Evolutionary conservation across 2,329 filamentous ascomycete genomes (phyloP).

Genomic region (Trichocomaceae sp.): DNA sequence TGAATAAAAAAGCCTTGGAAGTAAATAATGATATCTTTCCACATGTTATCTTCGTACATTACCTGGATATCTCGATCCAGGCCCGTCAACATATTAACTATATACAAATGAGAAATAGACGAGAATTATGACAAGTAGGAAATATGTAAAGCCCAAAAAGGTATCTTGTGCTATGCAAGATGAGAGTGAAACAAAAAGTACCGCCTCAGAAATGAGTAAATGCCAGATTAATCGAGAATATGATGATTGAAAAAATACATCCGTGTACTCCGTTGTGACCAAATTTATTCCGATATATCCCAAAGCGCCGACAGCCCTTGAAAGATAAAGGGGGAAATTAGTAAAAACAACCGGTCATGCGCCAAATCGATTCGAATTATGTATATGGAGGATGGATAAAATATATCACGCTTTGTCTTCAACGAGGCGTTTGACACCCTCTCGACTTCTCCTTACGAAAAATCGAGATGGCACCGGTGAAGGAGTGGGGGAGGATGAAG

Average conservation of each 20-base stretch:
- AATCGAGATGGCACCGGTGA: not conserved
- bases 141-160: not conserved
- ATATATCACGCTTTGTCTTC: not conserved
- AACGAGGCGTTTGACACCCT: not conserved
- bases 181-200: not conserved
- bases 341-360: not conserved
- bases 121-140: not conserved
- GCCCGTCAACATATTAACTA: not conserved
- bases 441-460: not conserved
- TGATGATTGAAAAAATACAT: not conserved
- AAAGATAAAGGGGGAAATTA: not conserved
- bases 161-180: not conserved
- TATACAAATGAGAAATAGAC: not conserved
- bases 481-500: not conserved
- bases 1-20: not conserved
- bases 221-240: not conserved
- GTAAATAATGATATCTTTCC: not conserved
- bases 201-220: not conserved
- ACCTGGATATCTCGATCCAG: not conserved
- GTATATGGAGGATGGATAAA: not conserved
- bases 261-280: slow-evolving; percentile 6
- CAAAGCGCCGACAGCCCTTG: slow-evolving; percentile 1
- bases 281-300: not conserved
- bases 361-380: not conserved
- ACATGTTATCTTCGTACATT: not conserved